These are phyloP conservation scores for Kluyveromyces wickerhamii DNA, from an alignment of 805 yeast species.

Conservation along the genomic window DNA sequence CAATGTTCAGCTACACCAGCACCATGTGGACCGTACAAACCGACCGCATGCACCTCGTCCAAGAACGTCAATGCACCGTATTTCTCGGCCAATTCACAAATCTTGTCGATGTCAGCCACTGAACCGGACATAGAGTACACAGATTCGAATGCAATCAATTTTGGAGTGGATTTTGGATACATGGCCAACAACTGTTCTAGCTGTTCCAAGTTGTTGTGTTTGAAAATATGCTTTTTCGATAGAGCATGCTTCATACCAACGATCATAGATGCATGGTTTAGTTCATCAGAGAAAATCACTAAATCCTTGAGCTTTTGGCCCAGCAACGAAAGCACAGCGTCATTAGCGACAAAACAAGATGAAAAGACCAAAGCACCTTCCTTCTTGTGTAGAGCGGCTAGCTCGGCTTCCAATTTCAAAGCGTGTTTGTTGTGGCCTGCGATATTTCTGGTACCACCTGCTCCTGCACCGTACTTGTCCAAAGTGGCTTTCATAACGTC, in stretches of 20 bases:
- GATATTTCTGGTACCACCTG: slow-evolving; percentile 98
- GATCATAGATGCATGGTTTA: slow-evolving; percentile 97
- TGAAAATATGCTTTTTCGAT: slow-evolving; percentile 80
- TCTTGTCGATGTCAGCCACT: slow-evolving; percentile 83
- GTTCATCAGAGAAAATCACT: slow-evolving; percentile 86
- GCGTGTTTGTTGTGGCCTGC: slow-evolving; percentile 96
- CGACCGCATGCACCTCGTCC: slow-evolving; percentile 99
- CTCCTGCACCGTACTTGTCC: slow-evolving; percentile 93
- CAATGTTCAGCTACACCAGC: slow-evolving; percentile 99
- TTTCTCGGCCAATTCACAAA: slow-evolving; percentile 93
- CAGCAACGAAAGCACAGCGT: slow-evolving; percentile 81
- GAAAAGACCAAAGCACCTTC: slow-evolving; percentile 93
- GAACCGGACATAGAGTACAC: slow-evolving; percentile 99
- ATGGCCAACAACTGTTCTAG: slow-evolving; percentile 69
- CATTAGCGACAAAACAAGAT: slow-evolving; percentile 95
- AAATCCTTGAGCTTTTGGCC: slow-evolving; percentile 87
- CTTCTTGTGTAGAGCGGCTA: slow-evolving; percentile 88
- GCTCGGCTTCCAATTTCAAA: slow-evolving; percentile 73
- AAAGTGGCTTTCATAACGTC: slow-evolving; percentile 70
- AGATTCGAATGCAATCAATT: slow-evolving; percentile 92
- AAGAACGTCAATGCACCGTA: slow-evolving; percentile 95
- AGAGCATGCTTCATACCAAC: slow-evolving; percentile 89
- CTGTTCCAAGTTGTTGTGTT: slow-evolving; percentile 81
- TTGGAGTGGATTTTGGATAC: slow-evolving; percentile 84
- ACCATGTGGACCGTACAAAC: slow-evolving; percentile 98